phyloP scores from a whole-genome alignment of 108 stramenopile genomes.

The Skeletonema menzelii region DNA sequence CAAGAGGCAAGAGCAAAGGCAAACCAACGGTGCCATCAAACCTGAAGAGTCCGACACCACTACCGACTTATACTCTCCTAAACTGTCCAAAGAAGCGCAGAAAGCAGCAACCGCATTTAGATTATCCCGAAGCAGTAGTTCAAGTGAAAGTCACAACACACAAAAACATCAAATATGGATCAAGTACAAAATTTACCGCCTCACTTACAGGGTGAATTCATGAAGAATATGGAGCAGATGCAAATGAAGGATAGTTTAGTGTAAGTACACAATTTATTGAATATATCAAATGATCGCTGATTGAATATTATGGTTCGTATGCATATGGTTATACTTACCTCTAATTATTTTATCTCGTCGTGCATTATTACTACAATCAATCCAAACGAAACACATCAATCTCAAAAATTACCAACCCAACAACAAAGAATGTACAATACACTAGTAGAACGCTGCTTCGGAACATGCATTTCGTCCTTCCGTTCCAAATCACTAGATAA shows the following conservation, averaged over 20 bases:
- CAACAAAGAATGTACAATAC: conserved; percentile 84
- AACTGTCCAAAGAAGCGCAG: neutral
- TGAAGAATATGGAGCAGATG: conserved; percentile 84
- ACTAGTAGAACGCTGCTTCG: conserved; percentile 80
- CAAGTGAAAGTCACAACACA: neutral
- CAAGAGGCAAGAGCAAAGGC: no score
- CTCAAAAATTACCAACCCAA: neutral
- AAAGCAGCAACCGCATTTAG: neutral
- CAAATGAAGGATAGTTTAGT: conserved; percentile 87
- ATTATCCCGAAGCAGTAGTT: no score
- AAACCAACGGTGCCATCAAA: no score
- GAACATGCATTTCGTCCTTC: conserved; percentile 77
- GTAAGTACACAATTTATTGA: conserved; percentile 47
- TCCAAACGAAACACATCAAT: neutral
- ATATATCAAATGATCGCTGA: neutral
- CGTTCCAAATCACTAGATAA: conserved; percentile 86
- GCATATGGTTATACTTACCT: no score
- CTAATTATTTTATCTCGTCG: no score
- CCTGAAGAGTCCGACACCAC: no score
- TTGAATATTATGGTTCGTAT: conserved; percentile 10
- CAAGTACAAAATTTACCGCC: conserved; percentile 74
- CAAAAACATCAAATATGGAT: conserved; percentile 56
- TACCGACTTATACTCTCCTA: no score
- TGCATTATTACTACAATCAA: no score
- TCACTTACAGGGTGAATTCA: conserved; percentile 84